Base-by-base conservation (phyloP, 352 stramenopile species). In the Globisporangium cylindrosporum region DNA sequence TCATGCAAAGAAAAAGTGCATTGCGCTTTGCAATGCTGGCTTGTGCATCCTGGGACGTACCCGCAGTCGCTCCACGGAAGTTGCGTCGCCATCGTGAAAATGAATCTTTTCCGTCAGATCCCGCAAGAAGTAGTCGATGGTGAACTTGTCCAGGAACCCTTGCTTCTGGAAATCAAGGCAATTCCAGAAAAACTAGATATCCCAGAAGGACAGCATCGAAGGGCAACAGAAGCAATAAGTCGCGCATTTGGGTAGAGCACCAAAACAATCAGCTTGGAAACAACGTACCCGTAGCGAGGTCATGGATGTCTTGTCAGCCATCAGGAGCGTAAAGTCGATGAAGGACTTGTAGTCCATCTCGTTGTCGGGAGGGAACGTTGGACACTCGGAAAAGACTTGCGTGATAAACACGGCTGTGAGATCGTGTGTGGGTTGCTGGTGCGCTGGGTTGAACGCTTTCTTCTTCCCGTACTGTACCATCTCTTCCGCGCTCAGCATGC, bases 101-200 rank as follows among this genome's bases (percentile, higher is more conserved):
- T 59, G 48, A 34, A 86, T 81, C 61, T 89, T 89, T n/a, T 73
- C 62, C 4, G 82, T 68, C 12, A 90, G 59, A 41, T 86, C 84
- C n/a, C 77, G 68, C 22, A 90, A 59, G 56, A 91, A 92, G 34
- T 75, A 85, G 48, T 91, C 81, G 56, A 92, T 58, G 12, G 79
- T 84, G 69, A 88, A 88, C 5, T 72, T 72, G 53, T 90, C 81
- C 24, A 92, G 62, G 65, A 78, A 90, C 1, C 80, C 79, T 38
- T 89, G 84, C 29, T 89, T 89, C 7, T 89, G 81, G 54, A 89
- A 76, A 61, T 92, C 82, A 9, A 92, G 75, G n/a, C 89, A 73
- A 24, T 62, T 74, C 79, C 82, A 92, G 57, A 90, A 84, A 64
- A 90, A 90, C 84, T 92, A 38, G 32, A 38, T 38, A 49, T 51